Evolutionary conservation across 1,284 basidiomycete species (phyloP).

Genomic region (Heterobasidion occidentale): DNA sequence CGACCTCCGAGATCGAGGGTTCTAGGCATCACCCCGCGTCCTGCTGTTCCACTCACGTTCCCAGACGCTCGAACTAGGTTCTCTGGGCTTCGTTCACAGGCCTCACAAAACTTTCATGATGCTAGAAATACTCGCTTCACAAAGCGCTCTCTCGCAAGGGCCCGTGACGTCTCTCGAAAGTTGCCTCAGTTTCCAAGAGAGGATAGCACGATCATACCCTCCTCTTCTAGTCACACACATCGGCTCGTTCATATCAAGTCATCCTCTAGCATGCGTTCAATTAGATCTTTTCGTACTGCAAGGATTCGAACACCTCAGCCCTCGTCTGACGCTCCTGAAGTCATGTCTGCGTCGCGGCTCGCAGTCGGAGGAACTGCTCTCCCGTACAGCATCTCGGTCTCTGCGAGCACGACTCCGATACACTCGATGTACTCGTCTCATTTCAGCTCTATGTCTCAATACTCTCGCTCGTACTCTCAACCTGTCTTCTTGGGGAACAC

Average conservation of each 20-base stretch:
- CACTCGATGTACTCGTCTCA: no score
- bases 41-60: neutral
- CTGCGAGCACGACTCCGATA: no score
- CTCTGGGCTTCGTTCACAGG: no score
- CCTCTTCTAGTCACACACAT: neutral
- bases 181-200: neutral
- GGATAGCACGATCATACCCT: neutral
- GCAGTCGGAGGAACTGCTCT: no score
- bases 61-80: no score
- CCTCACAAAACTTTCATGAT: no score
- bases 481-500: neutral
- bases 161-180: neutral
- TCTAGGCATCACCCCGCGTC: neutral
- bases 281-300: neutral
- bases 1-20: neutral
- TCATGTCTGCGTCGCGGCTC: neutral
- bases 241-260: neutral
- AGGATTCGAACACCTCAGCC: neutral
- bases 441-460: no score
- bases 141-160: no score
- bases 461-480: no score
- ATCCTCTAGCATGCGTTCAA: neutral
- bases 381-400: no score
- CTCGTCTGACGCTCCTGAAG: neutral
- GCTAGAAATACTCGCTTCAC: no score